Evolutionary conservation across 148 eudicot genomes (phyloP).

Genomic region (Spergularia marina): DNA sequence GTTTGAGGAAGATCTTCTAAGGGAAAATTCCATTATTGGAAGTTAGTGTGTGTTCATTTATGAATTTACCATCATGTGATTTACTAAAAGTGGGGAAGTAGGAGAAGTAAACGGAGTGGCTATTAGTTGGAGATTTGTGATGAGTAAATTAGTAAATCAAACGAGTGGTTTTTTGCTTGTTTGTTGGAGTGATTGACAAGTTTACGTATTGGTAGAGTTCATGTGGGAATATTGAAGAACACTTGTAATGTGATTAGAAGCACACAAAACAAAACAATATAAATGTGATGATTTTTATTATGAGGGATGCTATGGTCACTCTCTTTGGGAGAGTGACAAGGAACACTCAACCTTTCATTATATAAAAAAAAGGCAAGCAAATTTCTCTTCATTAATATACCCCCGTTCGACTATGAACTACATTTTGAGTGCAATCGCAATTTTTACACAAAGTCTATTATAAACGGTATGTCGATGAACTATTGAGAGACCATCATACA

Average conservation of each 20-base stretch:
- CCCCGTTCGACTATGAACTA: too few relatives aligned
- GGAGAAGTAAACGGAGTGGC: slow-evolving; percentile 4
- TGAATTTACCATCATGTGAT: background rate
- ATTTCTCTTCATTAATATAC: too few relatives aligned
- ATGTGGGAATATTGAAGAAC: slow-evolving; percentile 16
- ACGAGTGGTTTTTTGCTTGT: slow-evolving; percentile 6
- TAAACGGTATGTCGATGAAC: too few relatives aligned
- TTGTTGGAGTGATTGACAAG: slow-evolving; percentile 18
- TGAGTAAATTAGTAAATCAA: slow-evolving; percentile 5
- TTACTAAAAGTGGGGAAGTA: slow-evolving; percentile 16
- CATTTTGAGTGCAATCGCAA: too few relatives aligned
- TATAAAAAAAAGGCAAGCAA: too few relatives aligned
- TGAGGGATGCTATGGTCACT: too few relatives aligned
- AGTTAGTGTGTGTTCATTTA: background rate
- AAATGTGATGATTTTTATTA: too few relatives aligned
- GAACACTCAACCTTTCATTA: too few relatives aligned
- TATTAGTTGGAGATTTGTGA: slow-evolving; percentile 1
- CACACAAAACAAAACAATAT: too few relatives aligned
- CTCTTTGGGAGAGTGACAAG: too few relatives aligned
- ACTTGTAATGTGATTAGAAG: slow-evolving; percentile 18
- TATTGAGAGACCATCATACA: too few relatives aligned
- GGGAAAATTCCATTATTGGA: slow-evolving; percentile 27
- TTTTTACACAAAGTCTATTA: too few relatives aligned
- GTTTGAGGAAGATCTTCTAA: slow-evolving; percentile 22
- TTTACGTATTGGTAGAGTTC: slow-evolving; percentile 10